These are phyloP conservation scores for Kodamaea laetipori DNA, from an alignment of 805 yeast genomes.

Conservation along the genomic window DNA sequence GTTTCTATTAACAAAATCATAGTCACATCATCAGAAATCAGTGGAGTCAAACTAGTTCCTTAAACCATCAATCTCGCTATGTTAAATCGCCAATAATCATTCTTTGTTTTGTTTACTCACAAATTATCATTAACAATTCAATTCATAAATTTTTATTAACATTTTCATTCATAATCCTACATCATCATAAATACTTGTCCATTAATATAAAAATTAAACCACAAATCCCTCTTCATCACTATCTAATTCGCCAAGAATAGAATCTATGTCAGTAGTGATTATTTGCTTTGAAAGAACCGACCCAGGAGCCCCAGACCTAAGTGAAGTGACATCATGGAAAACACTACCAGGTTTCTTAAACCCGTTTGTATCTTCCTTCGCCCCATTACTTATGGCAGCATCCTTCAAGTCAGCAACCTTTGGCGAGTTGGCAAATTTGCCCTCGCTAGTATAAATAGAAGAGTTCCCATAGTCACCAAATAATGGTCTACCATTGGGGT, in stretches of 20 bases:
- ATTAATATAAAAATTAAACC: conserved; percentile 3
- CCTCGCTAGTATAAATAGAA: conserved; percentile 20
- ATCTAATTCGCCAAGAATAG: conserved; percentile 37
- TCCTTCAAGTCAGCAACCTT: conserved; percentile 14
- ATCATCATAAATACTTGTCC: too few species aligned
- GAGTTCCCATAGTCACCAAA: conserved; percentile 18
- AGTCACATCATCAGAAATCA: too few species aligned
- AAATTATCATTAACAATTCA: too few species aligned
- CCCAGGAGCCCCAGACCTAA: conserved; percentile 18
- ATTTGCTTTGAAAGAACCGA: conserved; percentile 36
- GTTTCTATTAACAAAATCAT: too few species aligned
- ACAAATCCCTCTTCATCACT: conserved; percentile 34
- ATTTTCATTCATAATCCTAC: too few species aligned
- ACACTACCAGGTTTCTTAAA: conserved; percentile 5
- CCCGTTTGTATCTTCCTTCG: conserved; percentile 24
- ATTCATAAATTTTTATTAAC: too few species aligned
- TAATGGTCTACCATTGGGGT: conserved; percentile 3
- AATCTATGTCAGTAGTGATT: conserved; percentile 33
- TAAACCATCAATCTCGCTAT: too few species aligned
- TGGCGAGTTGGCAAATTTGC: conserved; percentile 8
- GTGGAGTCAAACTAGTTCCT: too few species aligned
- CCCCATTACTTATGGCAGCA: background rate
- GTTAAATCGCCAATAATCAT: too few species aligned
- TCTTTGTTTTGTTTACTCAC: too few species aligned
- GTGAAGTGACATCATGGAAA: conserved; percentile 9